phyloP scores from a whole-genome alignment of 2,329 filamentous ascomycete species.

The Bimuria novae-zelandiae region DNA sequence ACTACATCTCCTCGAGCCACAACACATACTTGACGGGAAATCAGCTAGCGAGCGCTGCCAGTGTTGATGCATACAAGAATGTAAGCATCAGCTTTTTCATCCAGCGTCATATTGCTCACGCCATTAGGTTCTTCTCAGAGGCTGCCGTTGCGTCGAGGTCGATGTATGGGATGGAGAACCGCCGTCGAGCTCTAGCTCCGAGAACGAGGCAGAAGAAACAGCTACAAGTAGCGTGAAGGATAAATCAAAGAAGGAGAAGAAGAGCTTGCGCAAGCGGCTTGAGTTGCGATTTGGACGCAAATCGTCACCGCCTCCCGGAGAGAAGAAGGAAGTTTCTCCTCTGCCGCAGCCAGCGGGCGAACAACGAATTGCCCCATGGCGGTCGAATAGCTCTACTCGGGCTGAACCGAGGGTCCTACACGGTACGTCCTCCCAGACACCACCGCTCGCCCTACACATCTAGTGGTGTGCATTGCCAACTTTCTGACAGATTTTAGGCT shows the following conservation, averaged over 20 bases:
- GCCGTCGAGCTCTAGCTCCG: conserved; percentile 48
- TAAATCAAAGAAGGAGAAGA: conserved; percentile 33
- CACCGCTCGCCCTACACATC: too few species aligned
- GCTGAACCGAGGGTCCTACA: conserved; percentile 81
- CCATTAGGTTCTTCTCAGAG: conserved; percentile 68
- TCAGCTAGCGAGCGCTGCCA: conserved; percentile 78
- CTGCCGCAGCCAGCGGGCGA: conserved; percentile 16
- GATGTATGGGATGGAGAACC: conserved; percentile 85
- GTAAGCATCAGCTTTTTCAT: conserved; percentile 53
- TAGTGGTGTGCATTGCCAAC: too few species aligned
- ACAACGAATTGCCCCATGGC: conserved; percentile 36
- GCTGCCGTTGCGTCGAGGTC: conserved; percentile 90
- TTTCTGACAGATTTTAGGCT: conserved; percentile 44
- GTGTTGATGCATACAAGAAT: conserved; percentile 76
- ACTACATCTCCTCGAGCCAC: conserved; percentile 93
- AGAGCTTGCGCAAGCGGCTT: conserved; percentile 42
- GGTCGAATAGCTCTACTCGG: conserved; percentile 33
- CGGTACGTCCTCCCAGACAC: conserved; percentile 55
- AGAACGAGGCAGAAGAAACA: conserved; percentile 35
- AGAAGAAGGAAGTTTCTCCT: conserved; percentile 20
- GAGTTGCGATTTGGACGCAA: conserved; percentile 39
- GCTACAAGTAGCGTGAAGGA: conserved; percentile 9
- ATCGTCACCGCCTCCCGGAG: conserved; percentile 24
- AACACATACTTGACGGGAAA: conserved; percentile 92
- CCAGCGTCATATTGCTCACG: neutral